A percentile compares a stretch with the other conserved stretches of the same genome.
Evolutionary conservation across 306 rosid genomes (phyloP).

Genomic region (Glycine latifolia): DNA sequence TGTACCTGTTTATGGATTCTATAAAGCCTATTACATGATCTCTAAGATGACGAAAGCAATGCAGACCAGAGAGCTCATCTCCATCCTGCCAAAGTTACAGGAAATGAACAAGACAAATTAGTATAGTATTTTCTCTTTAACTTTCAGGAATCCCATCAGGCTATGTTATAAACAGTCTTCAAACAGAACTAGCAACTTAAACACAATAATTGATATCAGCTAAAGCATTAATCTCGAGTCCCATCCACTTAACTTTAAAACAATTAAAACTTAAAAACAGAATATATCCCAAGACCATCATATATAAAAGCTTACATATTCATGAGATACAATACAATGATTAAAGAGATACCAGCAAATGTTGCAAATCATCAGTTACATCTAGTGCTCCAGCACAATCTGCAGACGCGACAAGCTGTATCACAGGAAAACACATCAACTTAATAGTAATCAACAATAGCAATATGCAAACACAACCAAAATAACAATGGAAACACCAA

Average conservation of each 20-base stretch:
- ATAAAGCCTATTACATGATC: constrained; percentile 87
- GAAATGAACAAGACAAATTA: constrained; percentile 40
- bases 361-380: constrained; percentile 89
- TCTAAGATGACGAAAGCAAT: constrained; percentile 96
- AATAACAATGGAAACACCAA: constrained; percentile 11
- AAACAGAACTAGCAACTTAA: constrained; percentile 17
- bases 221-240: constrained; percentile 22
- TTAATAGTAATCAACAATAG: constrained; percentile 7
- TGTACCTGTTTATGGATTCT: constrained; percentile 94
- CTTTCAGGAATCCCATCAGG: constrained; percentile 33
- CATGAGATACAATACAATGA: constrained; percentile 20
- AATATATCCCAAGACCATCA: not conserved
- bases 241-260: constrained; percentile 2
- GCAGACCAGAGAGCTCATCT: constrained; percentile 96
- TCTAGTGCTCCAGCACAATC: constrained; percentile 99
- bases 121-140: constrained; percentile 1
- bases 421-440: constrained; percentile 64
- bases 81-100: constrained; percentile 74
- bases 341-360: constrained; percentile 70
- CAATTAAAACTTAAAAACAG: not conserved
- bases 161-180: constrained; percentile 26
- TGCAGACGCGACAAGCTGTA: constrained; percentile 97
- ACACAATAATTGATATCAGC: constrained; percentile 11
- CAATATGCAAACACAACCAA: constrained; percentile 12
- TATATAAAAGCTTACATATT: too few relatives aligned